Evolutionary conservation across 371 early-diverging fungal genomes (phyloP).

Genomic region (Zychaea mexicana): DNA sequence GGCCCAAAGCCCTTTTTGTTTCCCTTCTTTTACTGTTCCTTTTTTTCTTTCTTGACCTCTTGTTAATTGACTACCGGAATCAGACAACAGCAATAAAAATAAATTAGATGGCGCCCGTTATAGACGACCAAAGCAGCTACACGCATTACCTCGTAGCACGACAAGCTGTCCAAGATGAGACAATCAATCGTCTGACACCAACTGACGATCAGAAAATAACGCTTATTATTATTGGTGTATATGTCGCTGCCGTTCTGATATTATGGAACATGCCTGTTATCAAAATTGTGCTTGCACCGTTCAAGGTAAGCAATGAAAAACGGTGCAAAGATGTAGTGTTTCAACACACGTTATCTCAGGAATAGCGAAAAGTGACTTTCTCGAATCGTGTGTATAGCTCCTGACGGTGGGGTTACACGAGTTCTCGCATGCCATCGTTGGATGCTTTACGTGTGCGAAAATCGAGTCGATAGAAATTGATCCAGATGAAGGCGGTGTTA

Average conservation of each 20-base stretch:
- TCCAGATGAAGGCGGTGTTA: constrained; percentile 93
- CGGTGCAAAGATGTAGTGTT: not conserved
- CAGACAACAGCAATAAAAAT: not conserved
- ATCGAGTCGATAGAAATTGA: constrained; percentile 92
- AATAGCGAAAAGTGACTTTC: not conserved
- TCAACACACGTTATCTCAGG: not conserved
- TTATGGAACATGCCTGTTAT: constrained; percentile 89
- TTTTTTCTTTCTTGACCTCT: too few relatives aligned
- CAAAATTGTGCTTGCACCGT: constrained; percentile 86
- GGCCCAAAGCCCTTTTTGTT: too few relatives aligned
- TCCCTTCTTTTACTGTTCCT: too few relatives aligned
- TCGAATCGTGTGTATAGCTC: too few relatives aligned
- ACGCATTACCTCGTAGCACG: constrained; percentile 42
- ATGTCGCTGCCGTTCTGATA: constrained; percentile 69
- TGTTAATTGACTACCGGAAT: too few relatives aligned
- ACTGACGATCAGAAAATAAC: constrained; percentile 68
- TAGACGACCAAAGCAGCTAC: constrained; percentile 28
- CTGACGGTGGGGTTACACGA: constrained; percentile 86
- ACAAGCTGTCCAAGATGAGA: constrained; percentile 38
- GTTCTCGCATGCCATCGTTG: constrained; percentile 81
- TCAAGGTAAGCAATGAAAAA: constrained; percentile 71
- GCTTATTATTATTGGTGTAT: constrained; percentile 73
- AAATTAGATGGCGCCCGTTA: constrained; percentile 28
- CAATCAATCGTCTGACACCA: constrained; percentile 52
- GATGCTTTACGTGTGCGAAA: constrained; percentile 84